Evolutionary conservation across 75 land plant species (phyloP), one percentile per base, ranked within the genome.

Genomic region (Ceratopteris richardii): DNA sequence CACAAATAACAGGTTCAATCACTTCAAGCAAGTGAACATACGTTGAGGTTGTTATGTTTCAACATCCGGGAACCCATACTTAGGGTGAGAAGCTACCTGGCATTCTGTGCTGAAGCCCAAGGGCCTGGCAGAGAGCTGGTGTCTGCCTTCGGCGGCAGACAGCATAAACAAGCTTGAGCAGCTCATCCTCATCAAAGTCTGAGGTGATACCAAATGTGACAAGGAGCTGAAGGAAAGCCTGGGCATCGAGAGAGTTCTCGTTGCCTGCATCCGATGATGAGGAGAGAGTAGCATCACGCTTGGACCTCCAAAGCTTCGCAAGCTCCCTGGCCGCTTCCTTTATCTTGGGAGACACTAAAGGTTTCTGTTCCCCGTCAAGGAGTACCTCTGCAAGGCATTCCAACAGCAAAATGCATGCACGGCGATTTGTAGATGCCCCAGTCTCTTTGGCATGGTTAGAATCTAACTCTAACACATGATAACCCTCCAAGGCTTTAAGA

Each of bases 161-260:
- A 64, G 83, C 64, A 51, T 80, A 83, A 48, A 92, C 76, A 17
- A 88, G 79, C 62, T 83, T 84, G 69, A 84, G 82, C 21, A 88
- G 65, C 31, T 82, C 86, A 58, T 88, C 97, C 31, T 80, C 63
- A 60, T 88, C 68, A 66, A 85, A 92, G 50, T 88, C 86, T 31
- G 88, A 77, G 26, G 82, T 72, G 61, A 92, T 76, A 19, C 69
- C 81, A 73, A 88, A 92, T 24, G 89, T 88, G 6, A 77, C 86
- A 65, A 92, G 55, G 36, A 92, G 89, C 63, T 92, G 94, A 43
- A 92, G 65, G 56, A 85, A 88, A 43, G 94, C 97, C 69, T 92
- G 94, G 18, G 83, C 97, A 70, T 92, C 94, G 54, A 80, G 64
- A 64, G 75, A 60, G 63, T 55, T 66, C 18, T 70, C 67, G 70